Conservation (phyloP, 768 basidiomycete genomes). For the Symmetrospora coprosmae region DNA sequence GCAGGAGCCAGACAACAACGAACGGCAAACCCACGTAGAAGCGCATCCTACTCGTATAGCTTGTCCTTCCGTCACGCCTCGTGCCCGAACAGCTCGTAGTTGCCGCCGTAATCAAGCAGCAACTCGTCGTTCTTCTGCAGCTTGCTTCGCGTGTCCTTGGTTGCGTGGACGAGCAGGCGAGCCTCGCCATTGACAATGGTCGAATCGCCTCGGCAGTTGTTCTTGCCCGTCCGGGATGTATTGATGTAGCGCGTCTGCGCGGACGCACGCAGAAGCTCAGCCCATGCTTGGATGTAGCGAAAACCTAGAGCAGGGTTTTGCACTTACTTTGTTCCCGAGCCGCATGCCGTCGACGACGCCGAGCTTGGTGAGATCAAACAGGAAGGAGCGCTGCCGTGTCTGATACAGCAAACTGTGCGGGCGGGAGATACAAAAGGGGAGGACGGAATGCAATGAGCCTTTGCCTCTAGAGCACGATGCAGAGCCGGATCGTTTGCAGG, state of each 20-base stretch:
- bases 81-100: constrained; percentile 1
- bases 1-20: too few species aligned
- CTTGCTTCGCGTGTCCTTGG: not conserved
- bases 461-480: not conserved
- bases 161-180: not conserved
- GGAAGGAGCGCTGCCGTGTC: constrained; percentile 8
- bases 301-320: too few species aligned
- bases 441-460: not conserved
- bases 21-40: too few species aligned
- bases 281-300: not conserved
- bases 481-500: not conserved
- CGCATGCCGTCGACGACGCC: constrained; percentile 13
- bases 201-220: not conserved
- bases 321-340: constrained; percentile 17
- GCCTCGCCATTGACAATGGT: constrained; percentile 1
- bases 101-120: constrained; percentile 12
- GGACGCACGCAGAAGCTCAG: not conserved
- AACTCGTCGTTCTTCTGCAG: constrained; percentile 9
- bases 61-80: too few species aligned
- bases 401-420: constrained; percentile 1
- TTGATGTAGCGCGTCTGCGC: not conserved
- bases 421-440: too few species aligned
- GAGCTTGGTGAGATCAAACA: constrained; percentile 5
- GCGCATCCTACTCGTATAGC: too few species aligned
- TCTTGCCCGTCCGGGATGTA: not conserved